Evolutionary conservation across 2,329 filamentous ascomycete species (phyloP), one percentile per base, ranked within the genome.

Genomic region (Cercospora brassicicola): DNA sequence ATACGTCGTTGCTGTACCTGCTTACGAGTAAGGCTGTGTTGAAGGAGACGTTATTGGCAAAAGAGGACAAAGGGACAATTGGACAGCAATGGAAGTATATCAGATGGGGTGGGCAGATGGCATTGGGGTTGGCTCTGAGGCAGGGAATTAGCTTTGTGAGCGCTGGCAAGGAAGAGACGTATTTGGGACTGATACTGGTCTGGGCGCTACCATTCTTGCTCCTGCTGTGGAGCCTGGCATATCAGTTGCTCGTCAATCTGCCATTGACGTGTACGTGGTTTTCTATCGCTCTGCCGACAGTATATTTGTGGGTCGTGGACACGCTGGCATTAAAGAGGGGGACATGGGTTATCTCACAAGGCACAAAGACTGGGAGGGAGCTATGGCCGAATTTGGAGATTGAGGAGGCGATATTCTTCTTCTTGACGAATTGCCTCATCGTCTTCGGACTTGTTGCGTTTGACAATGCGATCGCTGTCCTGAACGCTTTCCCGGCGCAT

Each of bases 401-500:
- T 20, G 91, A 93, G 73, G 91, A 93, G 76, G 90, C 90, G 0
- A 72, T 90, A 7, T 93, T 93, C 81, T 93, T 93, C 78, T 80
- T 92, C 3, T 79, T 86, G 3, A 92, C 90, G 1, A 93, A 93
- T 75, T 81, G 81, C 0, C 79, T 93, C 20, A 88, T 93, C 65
- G 88, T 92, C 0, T 89, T 90, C 75, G 90, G 90, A 1, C 80
- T 90, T 26, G 81, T 88, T 1, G 88, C 90, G 0, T 89, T 91
- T 71, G 91, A 93, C 77, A 87, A 91, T 74, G 88, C 88, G 3
- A 75, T 91, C 39, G 88, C 90, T 0, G 84, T 93, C 13, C 78
- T 90, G 6, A 84, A 90, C 71, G 85, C 86, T 0, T 91, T 91
- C 69, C 88, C 88, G 0, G 78, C 82, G 1, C 77, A 85, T 4